A percentile compares a stretch with the other conserved stretches of the same genome.
Evolutionary conservation across 352 stramenopile genomes (phyloP).

Genomic region (Pythium apleroticum): DNA sequence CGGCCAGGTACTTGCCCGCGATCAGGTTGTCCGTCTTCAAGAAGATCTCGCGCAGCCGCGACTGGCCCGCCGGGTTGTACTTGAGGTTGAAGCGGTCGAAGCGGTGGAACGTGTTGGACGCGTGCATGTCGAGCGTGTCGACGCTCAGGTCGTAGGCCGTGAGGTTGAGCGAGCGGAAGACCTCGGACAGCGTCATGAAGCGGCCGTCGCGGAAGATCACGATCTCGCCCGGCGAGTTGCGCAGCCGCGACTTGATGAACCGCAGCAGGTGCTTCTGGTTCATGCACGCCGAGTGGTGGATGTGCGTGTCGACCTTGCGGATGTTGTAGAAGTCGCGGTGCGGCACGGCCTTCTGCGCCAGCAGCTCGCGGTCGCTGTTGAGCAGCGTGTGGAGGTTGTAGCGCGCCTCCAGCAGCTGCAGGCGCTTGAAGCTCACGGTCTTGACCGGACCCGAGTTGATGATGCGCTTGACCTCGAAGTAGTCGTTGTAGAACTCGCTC

Average conservation of each 20-base stretch:
- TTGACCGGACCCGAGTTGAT: constrained; percentile 89
- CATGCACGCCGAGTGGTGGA: constrained; percentile 97
- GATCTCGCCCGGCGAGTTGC: constrained; percentile 87
- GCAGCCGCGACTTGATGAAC: constrained; percentile 87
- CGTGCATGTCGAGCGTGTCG: constrained; percentile 98
- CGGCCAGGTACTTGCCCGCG: constrained; percentile 93
- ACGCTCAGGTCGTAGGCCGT: constrained; percentile 98
- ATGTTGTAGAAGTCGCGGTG: constrained; percentile 99
- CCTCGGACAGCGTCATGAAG: constrained; percentile 95
- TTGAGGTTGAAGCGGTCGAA: constrained; percentile 99
- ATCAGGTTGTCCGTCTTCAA: constrained; percentile 99
- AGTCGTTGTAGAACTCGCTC: constrained; percentile 70
- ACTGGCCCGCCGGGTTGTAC: constrained; percentile 96
- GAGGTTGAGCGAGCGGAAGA: constrained; percentile 92
- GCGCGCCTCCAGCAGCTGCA: constrained; percentile 88
- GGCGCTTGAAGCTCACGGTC: constrained; percentile 82
- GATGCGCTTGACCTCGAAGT: constrained; percentile 84
- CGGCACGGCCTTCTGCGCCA: constrained; percentile 95
- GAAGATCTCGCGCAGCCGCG: constrained; percentile 97
- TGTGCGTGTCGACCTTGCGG: constrained; percentile 98
- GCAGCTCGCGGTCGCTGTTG: constrained; percentile 94
- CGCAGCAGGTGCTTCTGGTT: constrained; percentile 95
- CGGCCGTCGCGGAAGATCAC: constrained; percentile 96
- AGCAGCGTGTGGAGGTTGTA: constrained; percentile 97
- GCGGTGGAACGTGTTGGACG: constrained; percentile 99